These are phyloP conservation scores for Martiniozyma asiatica DNA, from an alignment of 1,139 yeast genomes.

Conservation along the genomic window DNA sequence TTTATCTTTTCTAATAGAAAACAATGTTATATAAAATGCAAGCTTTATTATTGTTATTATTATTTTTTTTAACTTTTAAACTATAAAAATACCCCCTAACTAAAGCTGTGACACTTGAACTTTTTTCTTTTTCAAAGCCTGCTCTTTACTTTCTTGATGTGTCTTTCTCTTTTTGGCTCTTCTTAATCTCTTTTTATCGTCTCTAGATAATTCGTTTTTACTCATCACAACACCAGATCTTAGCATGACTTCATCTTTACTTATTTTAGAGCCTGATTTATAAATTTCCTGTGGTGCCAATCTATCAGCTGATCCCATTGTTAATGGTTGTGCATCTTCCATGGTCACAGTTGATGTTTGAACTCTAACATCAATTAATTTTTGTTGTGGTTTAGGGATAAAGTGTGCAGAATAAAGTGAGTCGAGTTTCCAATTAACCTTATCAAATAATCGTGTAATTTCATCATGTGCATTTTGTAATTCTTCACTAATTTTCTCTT, in stretches of 20 bases:
- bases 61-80: no score
- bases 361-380: conserved; percentile 65
- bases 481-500: conserved; percentile 41
- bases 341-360: conserved; percentile 69
- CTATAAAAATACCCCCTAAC: no score
- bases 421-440: conserved; percentile 64
- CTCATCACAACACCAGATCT: conserved; percentile 76
- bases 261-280: conserved; percentile 37
- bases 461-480: conserved; percentile 67
- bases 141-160: conserved; percentile 18
- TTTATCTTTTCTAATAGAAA: no score
- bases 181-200: conserved; percentile 79
- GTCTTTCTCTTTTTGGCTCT: conserved; percentile 75
- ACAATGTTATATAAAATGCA: no score
- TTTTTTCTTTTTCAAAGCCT: conserved; percentile 18
- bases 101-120: conserved; percentile 11
- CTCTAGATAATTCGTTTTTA: conserved; percentile 72
- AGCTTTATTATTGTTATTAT: no score
- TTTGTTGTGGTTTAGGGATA: conserved; percentile 82
- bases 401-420: conserved; percentile 87
- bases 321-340: conserved; percentile 96
- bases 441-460: conserved; percentile 51
- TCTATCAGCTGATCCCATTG: conserved; percentile 60
- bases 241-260: conserved; percentile 54
- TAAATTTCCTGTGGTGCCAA: conserved; percentile 97